Evolutionary conservation across 805 yeast species (phyloP).

Genomic region (Schwanniomyces pseudopolymorphus): DNA sequence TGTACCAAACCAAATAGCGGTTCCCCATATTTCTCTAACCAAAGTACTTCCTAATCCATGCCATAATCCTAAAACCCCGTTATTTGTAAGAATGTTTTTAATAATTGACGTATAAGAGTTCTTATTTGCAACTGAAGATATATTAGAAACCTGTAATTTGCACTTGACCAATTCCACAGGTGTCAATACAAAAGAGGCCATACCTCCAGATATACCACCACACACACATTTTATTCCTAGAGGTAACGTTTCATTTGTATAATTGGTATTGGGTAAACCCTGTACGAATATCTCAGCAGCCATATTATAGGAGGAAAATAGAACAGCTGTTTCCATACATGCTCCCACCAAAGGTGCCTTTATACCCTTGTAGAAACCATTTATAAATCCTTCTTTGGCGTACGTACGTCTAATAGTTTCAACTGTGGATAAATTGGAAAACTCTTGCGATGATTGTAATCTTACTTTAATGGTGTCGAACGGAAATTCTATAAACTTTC

Average conservation of each 20-base stretch:
- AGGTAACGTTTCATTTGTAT: slow-evolving; percentile 28
- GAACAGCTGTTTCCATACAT: slow-evolving; percentile 79
- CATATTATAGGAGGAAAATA: slow-evolving; percentile 64
- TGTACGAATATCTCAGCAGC: slow-evolving; percentile 36
- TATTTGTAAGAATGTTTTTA: slow-evolving; percentile 38
- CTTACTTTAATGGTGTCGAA: slow-evolving; percentile 92
- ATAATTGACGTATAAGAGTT: slow-evolving; percentile 26
- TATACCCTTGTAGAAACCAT: slow-evolving; percentile 79
- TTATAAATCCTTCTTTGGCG: slow-evolving; percentile 61
- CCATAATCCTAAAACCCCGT: slow-evolving; percentile 80
- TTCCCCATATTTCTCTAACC: slow-evolving; percentile 82
- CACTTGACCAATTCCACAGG: slow-evolving; percentile 94
- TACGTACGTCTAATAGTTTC: slow-evolving; percentile 67
- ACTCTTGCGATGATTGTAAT: slow-evolving; percentile 58
- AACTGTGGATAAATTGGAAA: slow-evolving; percentile 54
- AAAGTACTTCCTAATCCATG: slow-evolving; percentile 82
- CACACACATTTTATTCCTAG: slow-evolving; percentile 52
- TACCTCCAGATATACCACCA: slow-evolving; percentile 82
- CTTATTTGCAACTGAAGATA: slow-evolving; percentile 23
- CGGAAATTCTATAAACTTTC: slow-evolving; percentile 86
- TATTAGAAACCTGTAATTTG: slow-evolving; percentile 67
- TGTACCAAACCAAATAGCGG: slow-evolving; percentile 92
- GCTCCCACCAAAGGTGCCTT: slow-evolving; percentile 86
- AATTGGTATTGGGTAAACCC: slow-evolving; percentile 11
- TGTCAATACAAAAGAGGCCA: slow-evolving; percentile 79